Evolutionary conservation across 495 filamentous ascomycete species (phyloP), one percentile per base, ranked within the genome.

Genomic region (Durotheca rogersii): DNA sequence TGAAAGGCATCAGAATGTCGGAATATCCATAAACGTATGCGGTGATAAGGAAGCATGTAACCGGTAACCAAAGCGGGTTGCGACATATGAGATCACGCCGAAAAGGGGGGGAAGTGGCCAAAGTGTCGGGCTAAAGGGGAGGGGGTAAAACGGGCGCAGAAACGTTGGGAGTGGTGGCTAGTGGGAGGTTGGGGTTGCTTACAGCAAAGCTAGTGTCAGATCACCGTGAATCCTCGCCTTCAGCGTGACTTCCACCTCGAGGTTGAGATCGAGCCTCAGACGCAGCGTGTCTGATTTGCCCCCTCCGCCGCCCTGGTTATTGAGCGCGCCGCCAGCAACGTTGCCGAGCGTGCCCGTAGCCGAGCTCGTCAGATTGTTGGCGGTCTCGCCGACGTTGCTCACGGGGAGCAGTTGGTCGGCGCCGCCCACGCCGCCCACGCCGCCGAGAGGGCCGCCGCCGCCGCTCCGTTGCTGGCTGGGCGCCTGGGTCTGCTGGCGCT

Each of bases 221-320:
- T 95, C 90, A 68, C 90, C 89, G 60, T 92, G 87, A 68, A 96
- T 92, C 75, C 88, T 91, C 16, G 90, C 90, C 79, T 95, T 94
- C 21, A 96, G 77, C 48, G 90, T 86, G 32, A 96, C 84, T 75
- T 94, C 87, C 58, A 95, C 81, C 61, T 96, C 90, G 41, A 96
- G 71, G 66, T 95, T 94, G 38, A 95, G 67, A 62, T 95, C 89
- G 46, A 96, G 69, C 42, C 90, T 72, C 62, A 96, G 62, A 47
- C 83, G 69, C 45, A 96, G 64, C 59, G 90, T 85, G 61, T 91
- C 85, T 58, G 83, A 82, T 34, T 75, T 79, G n/a, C 76, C 77
- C 7, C 69, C 70, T n/a, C 51, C 51, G 12, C 48, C 45, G 11
- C 44, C 52, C 7, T 48, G 42, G 1, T 44, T 73, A 37, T 51